Conservation (phyloP, 805 yeast species). For the Metschnikowia orientalis region DNA sequence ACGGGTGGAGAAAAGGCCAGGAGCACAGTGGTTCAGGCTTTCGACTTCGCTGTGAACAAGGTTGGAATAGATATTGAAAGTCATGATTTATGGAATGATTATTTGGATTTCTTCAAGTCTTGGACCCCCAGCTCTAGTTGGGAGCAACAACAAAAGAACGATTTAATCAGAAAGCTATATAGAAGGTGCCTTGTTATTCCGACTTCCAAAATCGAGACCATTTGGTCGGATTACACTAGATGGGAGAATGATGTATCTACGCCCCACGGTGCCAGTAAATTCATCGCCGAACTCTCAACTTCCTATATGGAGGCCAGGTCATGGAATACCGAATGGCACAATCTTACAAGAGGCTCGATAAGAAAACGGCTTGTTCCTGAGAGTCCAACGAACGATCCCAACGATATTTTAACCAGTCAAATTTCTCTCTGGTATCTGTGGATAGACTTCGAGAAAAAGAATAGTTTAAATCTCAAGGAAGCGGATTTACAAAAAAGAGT, state of each 20-base stretch:
- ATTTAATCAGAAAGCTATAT: constrained; percentile 68
- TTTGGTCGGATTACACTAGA: constrained; percentile 76
- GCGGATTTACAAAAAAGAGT: constrained; percentile 50
- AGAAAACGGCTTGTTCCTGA: constrained; percentile 36
- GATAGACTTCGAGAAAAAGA: constrained; percentile 75
- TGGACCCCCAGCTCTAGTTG: constrained; percentile 78
- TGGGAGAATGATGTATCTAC: constrained; percentile 75
- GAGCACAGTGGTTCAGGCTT: constrained; percentile 70
- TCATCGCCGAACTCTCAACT: constrained; percentile 75
- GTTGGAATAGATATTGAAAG: constrained; percentile 77
- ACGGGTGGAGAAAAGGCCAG: constrained; percentile 83
- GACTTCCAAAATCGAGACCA: constrained; percentile 61
- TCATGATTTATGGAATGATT: constrained; percentile 75
- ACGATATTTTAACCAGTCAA: constrained; percentile 34
- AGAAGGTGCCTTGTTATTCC: constrained; percentile 74
- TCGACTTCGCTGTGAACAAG: constrained; percentile 70
- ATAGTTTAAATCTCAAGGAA: constrained; percentile 58
- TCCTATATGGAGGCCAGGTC: constrained; percentile 86
- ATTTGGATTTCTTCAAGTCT: constrained; percentile 67
- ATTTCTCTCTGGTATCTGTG: constrained; percentile 61
- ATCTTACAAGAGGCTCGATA: constrained; percentile 48
- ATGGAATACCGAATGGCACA: constrained; percentile 64
- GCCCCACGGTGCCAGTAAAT: constrained; percentile 74
- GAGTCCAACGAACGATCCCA: constrained; percentile 19
- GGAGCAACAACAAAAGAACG: constrained; percentile 81